These are phyloP conservation scores for Starmerella floricola DNA, from an alignment of 805 yeast species.

Conservation along the genomic window DNA sequence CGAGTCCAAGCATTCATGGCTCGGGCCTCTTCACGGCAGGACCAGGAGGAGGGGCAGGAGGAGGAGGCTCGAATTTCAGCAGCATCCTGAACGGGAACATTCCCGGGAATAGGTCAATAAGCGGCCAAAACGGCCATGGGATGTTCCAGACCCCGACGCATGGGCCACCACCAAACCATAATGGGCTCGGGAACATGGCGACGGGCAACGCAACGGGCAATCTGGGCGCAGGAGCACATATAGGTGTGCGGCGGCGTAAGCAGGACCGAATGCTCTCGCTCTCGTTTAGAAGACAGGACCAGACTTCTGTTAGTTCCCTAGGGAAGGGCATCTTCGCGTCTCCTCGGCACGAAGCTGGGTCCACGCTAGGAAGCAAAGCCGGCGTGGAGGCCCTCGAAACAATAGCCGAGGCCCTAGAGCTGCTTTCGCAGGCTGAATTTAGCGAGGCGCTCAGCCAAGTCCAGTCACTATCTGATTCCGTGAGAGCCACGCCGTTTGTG, in stretches of 20 bases:
- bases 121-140: background rate
- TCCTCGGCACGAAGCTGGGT: background rate
- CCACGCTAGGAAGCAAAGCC: background rate
- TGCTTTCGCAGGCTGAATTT: slow-evolving; percentile 46
- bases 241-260: background rate
- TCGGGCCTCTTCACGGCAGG: no score
- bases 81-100: no score
- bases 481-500: slow-evolving; percentile 72
- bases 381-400: slow-evolving; percentile 11
- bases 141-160: slow-evolving; percentile 4
- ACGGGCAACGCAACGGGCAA: no score
- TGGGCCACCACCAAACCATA: background rate
- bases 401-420: slow-evolving; percentile 9
- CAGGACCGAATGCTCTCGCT: slow-evolving; percentile 7
- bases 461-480: slow-evolving; percentile 49
- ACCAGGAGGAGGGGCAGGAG: no score
- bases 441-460: slow-evolving; percentile 64
- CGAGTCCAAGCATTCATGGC: no score
- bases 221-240: no score
- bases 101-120: no score
- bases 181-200: background rate
- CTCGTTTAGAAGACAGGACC: slow-evolving; percentile 13
- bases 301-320: slow-evolving; percentile 13
- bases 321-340: slow-evolving; percentile 12
- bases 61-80: no score